A percentile compares a stretch with the other conserved stretches of the same genome.
phyloP scores from a whole-genome alignment of 2,329 filamentous ascomycete species.

The Cladosporium halotolerans region DNA sequence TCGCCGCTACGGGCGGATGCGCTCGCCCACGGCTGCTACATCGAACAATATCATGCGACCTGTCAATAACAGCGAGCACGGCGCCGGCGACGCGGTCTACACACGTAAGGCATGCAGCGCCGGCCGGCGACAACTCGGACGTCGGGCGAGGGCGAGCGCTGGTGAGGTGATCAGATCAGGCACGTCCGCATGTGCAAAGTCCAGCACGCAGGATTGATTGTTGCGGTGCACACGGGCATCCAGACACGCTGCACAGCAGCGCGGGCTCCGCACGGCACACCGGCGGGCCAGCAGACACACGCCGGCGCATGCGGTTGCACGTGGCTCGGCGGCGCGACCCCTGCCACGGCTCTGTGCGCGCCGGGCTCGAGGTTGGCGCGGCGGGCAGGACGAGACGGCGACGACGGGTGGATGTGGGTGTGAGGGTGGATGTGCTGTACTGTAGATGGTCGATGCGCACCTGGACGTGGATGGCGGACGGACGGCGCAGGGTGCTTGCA shows the following conservation, averaged over 20 bases:
- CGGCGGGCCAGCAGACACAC: no score
- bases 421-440: no score
- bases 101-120: background rate
- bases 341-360: constrained; percentile 5
- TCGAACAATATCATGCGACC: background rate
- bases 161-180: no score
- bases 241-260: background rate
- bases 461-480: no score
- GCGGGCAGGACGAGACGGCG: background rate
- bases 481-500: no score
- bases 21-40: background rate
- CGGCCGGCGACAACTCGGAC: no score
- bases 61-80: constrained; percentile 6
- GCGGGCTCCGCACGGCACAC: no score
- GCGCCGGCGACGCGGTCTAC: constrained; percentile 1
- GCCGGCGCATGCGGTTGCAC: constrained; percentile 4
- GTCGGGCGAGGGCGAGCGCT: no score
- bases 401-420: no score
- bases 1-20: constrained; percentile 6
- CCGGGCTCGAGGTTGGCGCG: background rate
- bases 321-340: constrained; percentile 1
- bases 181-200: no score
- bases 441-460: no score
- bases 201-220: no score
- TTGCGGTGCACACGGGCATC: background rate